Conservation (phyloP, 176 grass and related monocot species). For the Eragrostis nindensis region DNA sequence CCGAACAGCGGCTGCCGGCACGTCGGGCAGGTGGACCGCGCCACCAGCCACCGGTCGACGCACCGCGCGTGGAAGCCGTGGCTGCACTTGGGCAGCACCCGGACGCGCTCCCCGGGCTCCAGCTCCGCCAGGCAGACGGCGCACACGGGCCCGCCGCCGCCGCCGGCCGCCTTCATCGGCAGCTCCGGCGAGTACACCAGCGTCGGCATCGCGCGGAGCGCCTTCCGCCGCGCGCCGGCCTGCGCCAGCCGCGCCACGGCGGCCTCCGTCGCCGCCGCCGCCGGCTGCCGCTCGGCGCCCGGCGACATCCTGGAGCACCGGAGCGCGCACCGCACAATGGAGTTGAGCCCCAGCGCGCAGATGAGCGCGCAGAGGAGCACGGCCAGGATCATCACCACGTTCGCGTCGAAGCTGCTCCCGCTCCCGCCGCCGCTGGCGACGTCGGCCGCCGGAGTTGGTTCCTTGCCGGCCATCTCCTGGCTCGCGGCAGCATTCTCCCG, state of each 20-base stretch:
- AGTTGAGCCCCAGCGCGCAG: slow-evolving; percentile 86
- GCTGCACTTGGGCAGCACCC: slow-evolving; percentile 75
- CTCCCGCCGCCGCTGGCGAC: not conserved
- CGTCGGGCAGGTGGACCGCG: slow-evolving; percentile 65
- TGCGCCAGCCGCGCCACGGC: slow-evolving; percentile 52
- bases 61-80: slow-evolving; percentile 74
- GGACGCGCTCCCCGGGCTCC: slow-evolving; percentile 55
- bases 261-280: slow-evolving; percentile 18
- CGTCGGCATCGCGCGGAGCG: slow-evolving; percentile 73
- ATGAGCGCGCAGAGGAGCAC: slow-evolving; percentile 78
- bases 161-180: slow-evolving; percentile 21
- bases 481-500: slow-evolving; percentile 35
- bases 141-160: slow-evolving; percentile 39
- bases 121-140: slow-evolving; percentile 70
- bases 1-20: slow-evolving; percentile 56
- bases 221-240: slow-evolving; percentile 52
- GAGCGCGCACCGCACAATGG: slow-evolving; percentile 75
- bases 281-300: not conserved
- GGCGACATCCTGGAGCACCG: slow-evolving; percentile 51
- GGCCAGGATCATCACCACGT: slow-evolving; percentile 85
- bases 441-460: slow-evolving; percentile 27
- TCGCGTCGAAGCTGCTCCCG: slow-evolving; percentile 61
- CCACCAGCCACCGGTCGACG: slow-evolving; percentile 72
- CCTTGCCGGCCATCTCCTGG: slow-evolving; percentile 17
- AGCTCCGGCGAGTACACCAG: slow-evolving; percentile 58